phyloP scores from a whole-genome alignment of 1,284 basidiomycete genomes.

The Malassezia brasiliensis region DNA sequence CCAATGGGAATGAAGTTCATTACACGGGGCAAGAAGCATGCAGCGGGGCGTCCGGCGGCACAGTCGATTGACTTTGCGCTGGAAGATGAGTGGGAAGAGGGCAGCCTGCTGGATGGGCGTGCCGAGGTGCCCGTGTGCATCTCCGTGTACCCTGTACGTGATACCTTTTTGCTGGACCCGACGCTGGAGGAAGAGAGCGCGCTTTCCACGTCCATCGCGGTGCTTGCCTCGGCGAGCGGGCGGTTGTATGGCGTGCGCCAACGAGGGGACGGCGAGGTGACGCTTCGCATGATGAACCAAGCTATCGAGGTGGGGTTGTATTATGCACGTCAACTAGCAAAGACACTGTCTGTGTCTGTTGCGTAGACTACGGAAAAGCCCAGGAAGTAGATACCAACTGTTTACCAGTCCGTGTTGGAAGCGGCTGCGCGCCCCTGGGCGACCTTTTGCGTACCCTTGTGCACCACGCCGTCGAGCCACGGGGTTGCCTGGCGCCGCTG shows the following conservation, averaged over 20 bases:
- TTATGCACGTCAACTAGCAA: conserved; percentile 12
- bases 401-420: conserved; percentile 35
- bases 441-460: conserved; percentile 14
- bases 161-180: conserved; percentile 34
- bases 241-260: conserved; percentile 14
- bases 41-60: not conserved
- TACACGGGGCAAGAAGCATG: conserved; percentile 8
- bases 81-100: conserved; percentile 29
- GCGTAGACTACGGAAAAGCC: not conserved
- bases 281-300: conserved; percentile 1
- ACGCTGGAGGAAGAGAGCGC: conserved; percentile 32
- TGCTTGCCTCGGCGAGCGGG: conserved; percentile 24
- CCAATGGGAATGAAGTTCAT: conserved; percentile 24
- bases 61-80: conserved; percentile 32
- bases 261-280: conserved; percentile 7
- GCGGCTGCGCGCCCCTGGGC: conserved; percentile 23
- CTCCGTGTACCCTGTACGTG: conserved; percentile 25
- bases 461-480: conserved; percentile 41
- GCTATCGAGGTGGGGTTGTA: conserved; percentile 12
- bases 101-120: conserved; percentile 23
- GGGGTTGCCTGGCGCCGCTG: conserved; percentile 29
- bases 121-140: conserved; percentile 35
- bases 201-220: conserved; percentile 22
- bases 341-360: not conserved
- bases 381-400: not conserved